Evolutionary conservation across 202 grass and related monocot species (phyloP).

Genomic region (Eragrostis tef): DNA sequence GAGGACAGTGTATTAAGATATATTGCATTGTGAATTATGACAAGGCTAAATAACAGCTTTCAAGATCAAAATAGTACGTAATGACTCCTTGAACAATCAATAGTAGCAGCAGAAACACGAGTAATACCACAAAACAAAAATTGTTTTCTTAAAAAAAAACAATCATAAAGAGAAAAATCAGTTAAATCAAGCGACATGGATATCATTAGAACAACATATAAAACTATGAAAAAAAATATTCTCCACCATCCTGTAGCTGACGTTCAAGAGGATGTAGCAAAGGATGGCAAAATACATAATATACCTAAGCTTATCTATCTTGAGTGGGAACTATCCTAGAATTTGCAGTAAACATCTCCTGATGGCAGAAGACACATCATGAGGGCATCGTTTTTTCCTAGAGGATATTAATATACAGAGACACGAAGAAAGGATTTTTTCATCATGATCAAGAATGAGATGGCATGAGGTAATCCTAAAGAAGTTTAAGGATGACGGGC

Average conservation of each 20-base stretch:
- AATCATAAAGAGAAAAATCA: not conserved
- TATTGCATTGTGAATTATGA: not conserved
- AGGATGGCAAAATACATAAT: not conserved
- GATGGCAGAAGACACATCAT: not conserved
- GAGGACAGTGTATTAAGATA: not conserved
- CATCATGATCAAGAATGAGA: not conserved
- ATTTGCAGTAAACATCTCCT: not conserved
- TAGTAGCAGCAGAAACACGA: not conserved
- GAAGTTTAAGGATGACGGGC: not conserved
- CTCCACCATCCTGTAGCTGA: not conserved
- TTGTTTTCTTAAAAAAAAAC: not conserved
- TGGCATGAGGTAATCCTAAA: not conserved
- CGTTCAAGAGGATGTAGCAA: not conserved
- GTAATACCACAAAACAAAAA: not conserved
- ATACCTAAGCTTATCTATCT: not conserved
- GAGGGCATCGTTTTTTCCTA: not conserved
- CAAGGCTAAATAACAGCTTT: not conserved
- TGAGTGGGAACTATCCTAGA: not conserved
- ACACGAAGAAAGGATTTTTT: not conserved
- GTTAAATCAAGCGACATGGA: not conserved
- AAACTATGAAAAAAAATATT: not conserved
- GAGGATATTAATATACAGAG: not conserved
- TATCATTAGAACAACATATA: not conserved
- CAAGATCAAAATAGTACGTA: not conserved
- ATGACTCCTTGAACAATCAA: not conserved